Conservation (phyloP, 495 filamentous ascomycete species). For the Podospora conica region DNA sequence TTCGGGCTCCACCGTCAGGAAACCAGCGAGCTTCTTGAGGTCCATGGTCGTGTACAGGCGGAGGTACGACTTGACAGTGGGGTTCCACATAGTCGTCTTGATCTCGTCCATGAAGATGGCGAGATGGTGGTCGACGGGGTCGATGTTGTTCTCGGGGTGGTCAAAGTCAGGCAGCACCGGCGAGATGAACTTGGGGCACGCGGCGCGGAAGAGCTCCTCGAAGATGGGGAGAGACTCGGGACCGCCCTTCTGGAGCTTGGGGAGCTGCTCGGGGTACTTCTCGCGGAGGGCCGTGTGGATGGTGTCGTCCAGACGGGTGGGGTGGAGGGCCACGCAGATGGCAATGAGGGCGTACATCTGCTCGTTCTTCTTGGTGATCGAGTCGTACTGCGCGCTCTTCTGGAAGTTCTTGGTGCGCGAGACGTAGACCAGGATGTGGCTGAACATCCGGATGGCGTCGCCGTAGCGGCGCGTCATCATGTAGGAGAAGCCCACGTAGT, state of each 20-base stretch:
- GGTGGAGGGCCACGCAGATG: slow-evolving; percentile 96
- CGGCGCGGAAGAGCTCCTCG: slow-evolving; percentile 90
- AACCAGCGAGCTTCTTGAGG: slow-evolving; percentile 93
- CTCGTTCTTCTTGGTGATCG: slow-evolving; percentile 98
- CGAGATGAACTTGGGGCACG: slow-evolving; percentile 99
- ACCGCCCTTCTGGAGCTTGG: slow-evolving; percentile 89
- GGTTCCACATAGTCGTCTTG: slow-evolving; percentile 92
- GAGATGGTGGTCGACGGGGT: slow-evolving; percentile 95
- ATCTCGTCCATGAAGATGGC: slow-evolving; percentile 99
- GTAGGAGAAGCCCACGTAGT: slow-evolving; percentile 99
- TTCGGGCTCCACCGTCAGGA: slow-evolving; percentile 91
- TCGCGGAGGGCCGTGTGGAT: slow-evolving; percentile 96
- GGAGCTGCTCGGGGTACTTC: slow-evolving; percentile 97
- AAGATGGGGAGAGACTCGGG: slow-evolving; percentile 92
- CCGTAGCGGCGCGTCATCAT: slow-evolving; percentile 99
- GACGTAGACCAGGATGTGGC: slow-evolving; percentile 98
- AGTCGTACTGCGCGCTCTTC: slow-evolving; percentile 95
- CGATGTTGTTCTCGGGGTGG: slow-evolving; percentile 85
- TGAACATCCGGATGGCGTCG: slow-evolving; percentile 99
- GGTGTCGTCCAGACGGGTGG: slow-evolving; percentile 94
- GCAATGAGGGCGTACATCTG: slow-evolving; percentile 99
- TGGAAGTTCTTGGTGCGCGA: slow-evolving; percentile 99
- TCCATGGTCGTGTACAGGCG: slow-evolving; percentile 99
- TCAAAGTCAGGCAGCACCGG: slow-evolving; percentile 97
- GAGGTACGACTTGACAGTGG: slow-evolving; percentile 93